Conservation (phyloP, 129 eudicot genomes). For the Sambucus nigra region DNA sequence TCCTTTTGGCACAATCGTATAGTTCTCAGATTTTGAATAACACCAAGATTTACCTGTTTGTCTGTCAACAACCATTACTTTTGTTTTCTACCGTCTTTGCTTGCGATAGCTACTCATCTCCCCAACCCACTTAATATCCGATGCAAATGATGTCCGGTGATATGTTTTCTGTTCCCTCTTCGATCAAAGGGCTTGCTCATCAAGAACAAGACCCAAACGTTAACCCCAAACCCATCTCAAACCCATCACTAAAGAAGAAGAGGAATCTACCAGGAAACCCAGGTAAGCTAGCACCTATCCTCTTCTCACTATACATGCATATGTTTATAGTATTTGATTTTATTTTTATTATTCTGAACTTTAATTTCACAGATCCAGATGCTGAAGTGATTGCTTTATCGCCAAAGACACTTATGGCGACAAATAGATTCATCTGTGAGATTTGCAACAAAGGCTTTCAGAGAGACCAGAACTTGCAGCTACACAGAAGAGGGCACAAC, state of each 20-base stretch:
- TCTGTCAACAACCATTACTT: slow-evolving; percentile 27
- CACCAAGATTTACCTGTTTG: slow-evolving; percentile 48
- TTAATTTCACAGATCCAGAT: slow-evolving; percentile 72
- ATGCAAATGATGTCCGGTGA: slow-evolving; percentile 58
- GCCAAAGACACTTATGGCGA: slow-evolving; percentile 96
- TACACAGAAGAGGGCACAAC: slow-evolving; percentile 90
- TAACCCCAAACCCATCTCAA: slow-evolving; percentile 54
- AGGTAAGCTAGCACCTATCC: slow-evolving; percentile 29
- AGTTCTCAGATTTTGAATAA: slow-evolving; percentile 36
- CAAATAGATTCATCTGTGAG: slow-evolving; percentile 84
- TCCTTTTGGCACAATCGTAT: slow-evolving; percentile 39
- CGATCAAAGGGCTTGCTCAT: slow-evolving; percentile 31
- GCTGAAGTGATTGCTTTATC: slow-evolving; percentile 91
- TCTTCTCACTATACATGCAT: neutral
- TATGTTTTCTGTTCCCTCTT: slow-evolving; percentile 52
- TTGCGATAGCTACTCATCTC: slow-evolving; percentile 28
- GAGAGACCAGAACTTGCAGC: slow-evolving; percentile 91
- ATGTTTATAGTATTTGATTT: neutral
- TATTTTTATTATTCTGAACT: neutral
- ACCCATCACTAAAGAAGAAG: slow-evolving; percentile 51
- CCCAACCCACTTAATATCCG: slow-evolving; percentile 10
- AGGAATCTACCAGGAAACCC: slow-evolving; percentile 91
- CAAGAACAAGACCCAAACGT: slow-evolving; percentile 28
- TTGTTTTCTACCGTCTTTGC: slow-evolving; percentile 35
- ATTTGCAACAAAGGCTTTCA: slow-evolving; percentile 94